Evolutionary conservation across 352 stramenopile species (phyloP).

Genomic region (Pythium coloratum): DNA sequence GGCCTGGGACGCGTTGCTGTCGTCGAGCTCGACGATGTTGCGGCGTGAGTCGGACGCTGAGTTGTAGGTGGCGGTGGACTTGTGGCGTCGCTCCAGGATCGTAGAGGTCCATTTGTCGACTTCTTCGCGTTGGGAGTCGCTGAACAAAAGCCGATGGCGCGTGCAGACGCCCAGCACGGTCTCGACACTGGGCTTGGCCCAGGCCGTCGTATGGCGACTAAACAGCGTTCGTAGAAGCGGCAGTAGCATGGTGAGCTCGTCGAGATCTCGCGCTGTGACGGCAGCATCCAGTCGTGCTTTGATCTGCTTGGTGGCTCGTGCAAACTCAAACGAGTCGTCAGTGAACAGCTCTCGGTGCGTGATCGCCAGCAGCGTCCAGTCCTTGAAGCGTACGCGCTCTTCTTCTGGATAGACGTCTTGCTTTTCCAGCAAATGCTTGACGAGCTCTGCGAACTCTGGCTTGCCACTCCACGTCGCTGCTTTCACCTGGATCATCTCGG

Average conservation of each 20-base stretch:
- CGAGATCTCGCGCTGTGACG: background rate
- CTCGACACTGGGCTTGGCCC: slow-evolving; percentile 67
- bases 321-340: slow-evolving; percentile 83
- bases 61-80: slow-evolving; percentile 34
- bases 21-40: slow-evolving; percentile 51
- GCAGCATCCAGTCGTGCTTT: slow-evolving; percentile 49
- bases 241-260: slow-evolving; percentile 45
- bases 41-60: slow-evolving; percentile 60
- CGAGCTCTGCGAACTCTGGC: slow-evolving; percentile 51
- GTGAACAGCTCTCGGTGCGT: slow-evolving; percentile 73
- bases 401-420: slow-evolving; percentile 24
- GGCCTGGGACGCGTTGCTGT: slow-evolving; percentile 42
- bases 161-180: slow-evolving; percentile 52
- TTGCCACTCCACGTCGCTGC: slow-evolving; percentile 44
- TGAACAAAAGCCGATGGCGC: slow-evolving; percentile 54
- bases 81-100: slow-evolving; percentile 52
- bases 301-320: slow-evolving; percentile 61
- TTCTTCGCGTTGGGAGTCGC: slow-evolving; percentile 40
- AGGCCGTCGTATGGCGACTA: slow-evolving; percentile 43
- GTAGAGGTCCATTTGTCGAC: slow-evolving; percentile 69
- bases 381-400: slow-evolving; percentile 26
- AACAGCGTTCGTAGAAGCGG: slow-evolving; percentile 66
- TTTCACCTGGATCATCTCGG: slow-evolving; percentile 48
- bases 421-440: slow-evolving; percentile 44
- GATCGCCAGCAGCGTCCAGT: slow-evolving; percentile 60